Base-by-base conservation (phyloP, 2,329 filamentous ascomycete genomes). In the Cladosporium austrohemisphaericum region DNA sequence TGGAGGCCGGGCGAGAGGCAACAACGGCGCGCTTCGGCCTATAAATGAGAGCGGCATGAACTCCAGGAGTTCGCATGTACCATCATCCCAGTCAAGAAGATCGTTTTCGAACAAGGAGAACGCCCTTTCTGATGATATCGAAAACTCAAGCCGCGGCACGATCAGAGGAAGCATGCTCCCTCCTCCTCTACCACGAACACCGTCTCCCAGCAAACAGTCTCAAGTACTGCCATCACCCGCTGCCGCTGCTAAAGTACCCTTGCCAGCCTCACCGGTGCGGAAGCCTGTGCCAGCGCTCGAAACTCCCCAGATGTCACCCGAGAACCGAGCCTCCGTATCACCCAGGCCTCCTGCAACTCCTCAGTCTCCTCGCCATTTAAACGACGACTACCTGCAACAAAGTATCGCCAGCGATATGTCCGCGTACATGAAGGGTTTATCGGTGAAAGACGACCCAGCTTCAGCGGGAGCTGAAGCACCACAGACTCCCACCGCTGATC, bases 21-120 rank as follows among this genome's bases (percentile, higher is more conserved):
- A 43, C 35, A 78, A 81, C 22, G 82, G 83, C 53, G 77, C 76
- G 23, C 72, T 88, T 41, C 78, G 85, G 57, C 76, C 83, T 0
- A 82, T 95, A 83, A 90, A 88, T 57, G 88, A 91, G 52, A 85
- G 86, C 25, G 85, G 85, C 10, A 84, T 86, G 14, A 95, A 95
- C 65, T 81, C 86, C 14, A 79, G 90, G 51, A 71, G 68, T 37
- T 58, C 61, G 7, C 57, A 60, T 19, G 45, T 53, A 3, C 77
- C 80, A 26, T 73, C 55, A 33, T 60, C 65, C 59, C 56, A 71
- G 61, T 53, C 64, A 57, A 52, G 57, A 41, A 56, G 61, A 13
- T 63, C 60, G 2, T 55, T 60, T 9, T 63, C 59, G 6, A 63
- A 64, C 53, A 66, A 66, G 49, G 63, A 66, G 55, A 66, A 70